A percentile compares a stretch with the other conserved stretches of the same genome.
Evolutionary conservation across 2,329 filamentous ascomycete genomes (phyloP).

Genomic region (Hypoxylon sp.): DNA sequence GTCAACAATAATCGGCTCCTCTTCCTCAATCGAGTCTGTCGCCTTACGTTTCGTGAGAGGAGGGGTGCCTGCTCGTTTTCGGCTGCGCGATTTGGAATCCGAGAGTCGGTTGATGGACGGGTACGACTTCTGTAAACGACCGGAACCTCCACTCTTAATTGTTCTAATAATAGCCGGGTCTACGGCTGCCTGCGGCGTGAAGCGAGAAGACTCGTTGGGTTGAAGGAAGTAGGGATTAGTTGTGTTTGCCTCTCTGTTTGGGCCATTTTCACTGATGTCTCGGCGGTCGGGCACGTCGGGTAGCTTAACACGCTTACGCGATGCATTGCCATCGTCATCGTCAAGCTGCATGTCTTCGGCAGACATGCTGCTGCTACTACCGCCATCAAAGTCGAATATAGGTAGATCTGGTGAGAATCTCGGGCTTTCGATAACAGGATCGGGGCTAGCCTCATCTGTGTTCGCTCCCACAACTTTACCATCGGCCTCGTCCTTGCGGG

Average conservation of each 20-base stretch:
- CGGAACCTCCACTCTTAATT: constrained; percentile 33
- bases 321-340: constrained; percentile 50
- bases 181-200: constrained; percentile 44
- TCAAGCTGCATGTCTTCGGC: constrained; percentile 50
- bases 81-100: constrained; percentile 58
- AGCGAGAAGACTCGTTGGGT: constrained; percentile 37
- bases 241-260: constrained; percentile 34
- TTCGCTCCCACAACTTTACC: constrained; percentile 33
- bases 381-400: constrained; percentile 53
- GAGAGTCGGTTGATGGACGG: constrained; percentile 59
- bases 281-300: constrained; percentile 48
- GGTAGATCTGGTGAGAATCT: constrained; percentile 44
- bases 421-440: constrained; percentile 18
- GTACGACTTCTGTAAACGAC: constrained; percentile 55
- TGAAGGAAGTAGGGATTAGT: constrained; percentile 36
- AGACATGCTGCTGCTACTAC: constrained; percentile 28
- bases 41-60: constrained; percentile 49
- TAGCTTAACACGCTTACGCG: constrained; percentile 59
- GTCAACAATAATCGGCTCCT: constrained; percentile 62
- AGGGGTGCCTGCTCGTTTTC: constrained; percentile 51
- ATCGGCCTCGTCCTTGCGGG: constrained; percentile 42
- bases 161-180: constrained; percentile 46
- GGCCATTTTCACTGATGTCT: constrained; percentile 19
- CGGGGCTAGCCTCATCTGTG: constrained; percentile 39
- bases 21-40: constrained; percentile 49